Evolutionary conservation across 495 filamentous ascomycete genomes (phyloP).

Genomic region (Hypoxylon subgilvum): DNA sequence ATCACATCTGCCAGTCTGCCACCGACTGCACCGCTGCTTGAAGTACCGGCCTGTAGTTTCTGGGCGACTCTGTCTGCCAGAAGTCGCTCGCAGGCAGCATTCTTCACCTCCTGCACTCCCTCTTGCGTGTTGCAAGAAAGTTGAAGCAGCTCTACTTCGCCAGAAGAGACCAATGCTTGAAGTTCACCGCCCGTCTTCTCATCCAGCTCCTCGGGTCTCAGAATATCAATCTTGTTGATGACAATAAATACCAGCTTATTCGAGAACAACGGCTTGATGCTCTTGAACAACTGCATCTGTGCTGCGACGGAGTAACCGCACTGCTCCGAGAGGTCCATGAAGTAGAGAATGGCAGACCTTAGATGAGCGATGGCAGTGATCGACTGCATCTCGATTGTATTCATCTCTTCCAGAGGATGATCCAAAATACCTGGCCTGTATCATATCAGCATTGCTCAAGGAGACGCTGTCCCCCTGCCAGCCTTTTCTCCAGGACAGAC

Average conservation of each 20-base stretch:
- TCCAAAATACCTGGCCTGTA: conserved; percentile 84
- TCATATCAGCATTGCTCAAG: conserved; percentile 10
- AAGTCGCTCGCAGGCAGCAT: conserved; percentile 89
- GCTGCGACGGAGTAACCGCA: conserved; percentile 93
- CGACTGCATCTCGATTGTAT: conserved; percentile 97
- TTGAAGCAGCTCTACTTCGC: conserved; percentile 88
- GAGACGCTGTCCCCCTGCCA: background rate
- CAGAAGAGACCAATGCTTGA: conserved; percentile 77
- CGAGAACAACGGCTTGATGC: conserved; percentile 93
- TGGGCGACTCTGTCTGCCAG: conserved; percentile 91
- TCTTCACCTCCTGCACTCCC: conserved; percentile 92
- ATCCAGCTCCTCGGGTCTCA: conserved; percentile 85
- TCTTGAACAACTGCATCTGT: conserved; percentile 90
- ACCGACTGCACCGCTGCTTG: conserved; percentile 70
- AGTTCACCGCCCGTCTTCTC: conserved; percentile 77
- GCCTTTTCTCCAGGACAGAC: background rate
- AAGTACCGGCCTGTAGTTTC: conserved; percentile 89
- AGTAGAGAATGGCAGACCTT: conserved; percentile 91
- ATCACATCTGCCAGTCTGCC: conserved; percentile 87
- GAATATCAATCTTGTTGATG: conserved; percentile 97
- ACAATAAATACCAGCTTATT: conserved; percentile 97
- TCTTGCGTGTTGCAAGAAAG: conserved; percentile 94
- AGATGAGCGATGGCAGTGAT: conserved; percentile 98
- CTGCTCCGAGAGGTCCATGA: conserved; percentile 97
- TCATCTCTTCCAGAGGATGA: conserved; percentile 99